Evolutionary conservation across 1,139 yeast species (phyloP).

Genomic region (Protomyces macrosporus): DNA sequence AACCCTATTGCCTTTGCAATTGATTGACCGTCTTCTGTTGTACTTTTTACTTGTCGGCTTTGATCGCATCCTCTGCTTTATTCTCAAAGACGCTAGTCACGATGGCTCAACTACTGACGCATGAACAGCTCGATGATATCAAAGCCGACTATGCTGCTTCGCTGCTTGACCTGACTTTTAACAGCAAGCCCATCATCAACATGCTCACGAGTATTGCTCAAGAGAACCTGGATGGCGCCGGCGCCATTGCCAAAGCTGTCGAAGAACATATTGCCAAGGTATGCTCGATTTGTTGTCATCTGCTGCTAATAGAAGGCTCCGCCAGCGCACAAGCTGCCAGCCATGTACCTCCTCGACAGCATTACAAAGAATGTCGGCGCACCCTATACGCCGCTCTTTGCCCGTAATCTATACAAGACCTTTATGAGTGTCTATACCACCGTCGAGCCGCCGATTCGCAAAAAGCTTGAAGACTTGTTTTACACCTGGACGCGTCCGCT

Average conservation of each 20-base stretch:
- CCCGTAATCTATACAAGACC: slow-evolving; percentile 58
- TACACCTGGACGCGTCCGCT: slow-evolving; percentile 74
- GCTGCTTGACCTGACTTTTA: slow-evolving; percentile 72
- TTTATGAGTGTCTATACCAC: slow-evolving; percentile 73
- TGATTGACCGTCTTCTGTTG: not conserved
- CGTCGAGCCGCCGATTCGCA: slow-evolving; percentile 69
- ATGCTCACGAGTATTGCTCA: slow-evolving; percentile 81
- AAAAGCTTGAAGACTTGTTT: slow-evolving; percentile 68
- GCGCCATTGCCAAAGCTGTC: slow-evolving; percentile 68
- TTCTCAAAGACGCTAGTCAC: not conserved
- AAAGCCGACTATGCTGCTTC: slow-evolving; percentile 63
- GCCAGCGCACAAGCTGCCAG: slow-evolving; percentile 77
- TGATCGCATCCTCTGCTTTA: too few relatives aligned
- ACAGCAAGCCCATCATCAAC: slow-evolving; percentile 83
- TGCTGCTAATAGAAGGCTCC: slow-evolving; percentile 43
- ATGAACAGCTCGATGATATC: slow-evolving; percentile 40
- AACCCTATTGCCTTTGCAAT: not conserved
- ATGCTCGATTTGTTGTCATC: not conserved
- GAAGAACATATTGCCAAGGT: slow-evolving; percentile 37
- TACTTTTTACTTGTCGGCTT: too few relatives aligned
- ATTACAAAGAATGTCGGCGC: slow-evolving; percentile 84
- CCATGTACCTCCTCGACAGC: slow-evolving; percentile 83
- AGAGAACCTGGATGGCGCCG: slow-evolving; percentile 72
- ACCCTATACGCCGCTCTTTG: slow-evolving; percentile 75
- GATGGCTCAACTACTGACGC: slow-evolving; percentile 10